Evolutionary conservation across 1,284 basidiomycete genomes (phyloP), one percentile per base, ranked within the genome.

Genomic region (Trametes versicolor): DNA sequence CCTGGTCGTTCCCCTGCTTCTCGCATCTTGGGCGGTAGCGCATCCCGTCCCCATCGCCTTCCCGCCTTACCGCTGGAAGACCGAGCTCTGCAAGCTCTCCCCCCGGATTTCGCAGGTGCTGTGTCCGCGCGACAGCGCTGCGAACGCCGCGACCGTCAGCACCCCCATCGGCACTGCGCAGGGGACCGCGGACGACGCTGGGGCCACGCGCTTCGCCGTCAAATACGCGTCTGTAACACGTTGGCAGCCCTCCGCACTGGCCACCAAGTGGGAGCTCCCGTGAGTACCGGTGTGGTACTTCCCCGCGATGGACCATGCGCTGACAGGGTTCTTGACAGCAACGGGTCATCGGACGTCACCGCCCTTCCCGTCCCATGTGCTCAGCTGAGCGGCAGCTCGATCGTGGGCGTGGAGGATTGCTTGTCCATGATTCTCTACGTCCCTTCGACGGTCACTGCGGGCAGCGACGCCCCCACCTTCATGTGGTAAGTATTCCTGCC

Each of bases 391-490:
- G 76, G 83, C 7, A 79, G 86, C 68, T 70, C 80, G 23, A 83
- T 86, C 2, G 72, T 79, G 0, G 84, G 80, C 67, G 83, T 85
- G 2, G 94, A 95, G 75, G 92, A 95, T 75, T 96, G 94, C 74
- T 80, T 96, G 48, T 91, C 88, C 13, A 87, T 92, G 79, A 78
- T 92, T 13, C 76, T 94, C 36, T 95, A 94, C 74, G 86, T 90
- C 0, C 93, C 93, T 2, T 69, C 76, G 67, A 70, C 72, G 65
- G 62, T 78, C 77, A 58, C 73, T 62, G 51, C 49, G 64, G 67
- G 51, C 9, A 82, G 78, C 66, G 72, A 76, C 49, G 83, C 82
- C 0, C 83, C 92, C 2, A 86, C 87, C 0, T 75, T 93, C 64
- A 78, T 92, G 65, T 94, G 92, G 92, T 88, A 74, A 45, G 82